phyloP scores from a whole-genome alignment of 2,329 filamentous ascomycete species.

The Alternaria ethzedia region DNA sequence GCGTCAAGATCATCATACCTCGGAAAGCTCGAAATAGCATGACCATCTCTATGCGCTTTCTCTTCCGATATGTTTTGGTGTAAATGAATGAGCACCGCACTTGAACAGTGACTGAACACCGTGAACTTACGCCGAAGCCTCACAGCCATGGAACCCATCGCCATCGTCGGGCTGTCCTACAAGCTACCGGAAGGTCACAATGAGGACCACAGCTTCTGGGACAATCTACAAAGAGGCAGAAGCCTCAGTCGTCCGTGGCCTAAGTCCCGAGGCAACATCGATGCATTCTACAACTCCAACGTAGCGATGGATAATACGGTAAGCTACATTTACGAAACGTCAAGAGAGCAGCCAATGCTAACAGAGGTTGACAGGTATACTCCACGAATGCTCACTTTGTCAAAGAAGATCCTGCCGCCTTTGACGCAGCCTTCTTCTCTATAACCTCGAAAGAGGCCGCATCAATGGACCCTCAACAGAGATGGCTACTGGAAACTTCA shows the following conservation, averaged over 20 bases:
- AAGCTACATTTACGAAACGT: background rate
- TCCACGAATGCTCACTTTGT: background rate
- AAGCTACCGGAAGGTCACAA: background rate
- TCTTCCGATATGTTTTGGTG: background rate
- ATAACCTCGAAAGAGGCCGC: background rate
- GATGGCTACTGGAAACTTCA: background rate
- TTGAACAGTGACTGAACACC: background rate
- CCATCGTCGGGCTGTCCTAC: background rate
- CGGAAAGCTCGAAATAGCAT: background rate
- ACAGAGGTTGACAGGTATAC: background rate
- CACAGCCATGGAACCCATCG: background rate
- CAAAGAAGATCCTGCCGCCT: background rate
- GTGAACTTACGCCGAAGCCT: background rate
- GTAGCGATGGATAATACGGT: background rate
- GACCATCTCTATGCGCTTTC: background rate
- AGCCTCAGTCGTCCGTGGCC: background rate
- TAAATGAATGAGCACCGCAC: background rate
- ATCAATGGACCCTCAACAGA: background rate
- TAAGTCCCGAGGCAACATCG: background rate
- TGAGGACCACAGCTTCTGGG: background rate
- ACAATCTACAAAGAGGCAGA: background rate
- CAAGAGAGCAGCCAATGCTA: background rate
- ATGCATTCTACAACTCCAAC: background rate
- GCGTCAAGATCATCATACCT: background rate
- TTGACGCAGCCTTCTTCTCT: background rate